Evolutionary conservation across 1,284 basidiomycete species (phyloP), one percentile per base, ranked within the genome.

Genomic region (Apiotrichum laibachii): DNA sequence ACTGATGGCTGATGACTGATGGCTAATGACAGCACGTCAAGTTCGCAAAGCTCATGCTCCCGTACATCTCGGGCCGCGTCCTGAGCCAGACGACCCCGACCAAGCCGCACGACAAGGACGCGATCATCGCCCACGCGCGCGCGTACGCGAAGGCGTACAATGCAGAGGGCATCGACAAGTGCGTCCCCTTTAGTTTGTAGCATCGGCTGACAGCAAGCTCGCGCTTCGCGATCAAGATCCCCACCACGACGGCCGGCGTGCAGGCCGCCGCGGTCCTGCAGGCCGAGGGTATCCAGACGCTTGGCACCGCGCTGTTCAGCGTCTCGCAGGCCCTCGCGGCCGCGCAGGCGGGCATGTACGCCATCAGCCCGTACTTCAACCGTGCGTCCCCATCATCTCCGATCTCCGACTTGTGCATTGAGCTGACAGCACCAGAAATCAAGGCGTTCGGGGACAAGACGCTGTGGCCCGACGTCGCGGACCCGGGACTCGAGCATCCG

Each of bases 181-280:
- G 46, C 39, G 61, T 42, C 1, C 26, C 26, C 26, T 7, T 4
- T 43, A 8, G 44, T 39, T n/a, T 21, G 19, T 15, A 8, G n/a
- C n/a, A 5, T 35, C 5, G n/a, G 19, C 4, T 21, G 26, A 44
- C 3, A 12, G 12, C 57, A 60, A 60, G 58, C 39, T 66, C 69
- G 22, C 66, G 71, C 7, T 67, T 67, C 58, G 69, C 67, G 56
- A 70, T 76, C 70, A 76, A 76, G 68, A 69, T 76, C 50, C 69
- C 73, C 21, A 56, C 61, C 21, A 76, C 71, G 2, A 60, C 64
- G 9, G 64, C 72, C 0, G 73, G 72, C 5, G 64, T 76, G 47
- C 59, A 58, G 9, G 74, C 74, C 9, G 69, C 72, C 35, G 57
- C 40, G 43, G 22, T 44, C 16, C 59, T 68, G 13, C 35, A 61